These are phyloP conservation scores for Trypanosoma conorhini DNA, from an alignment of 208 protist species.

Conservation along the genomic window DNA sequence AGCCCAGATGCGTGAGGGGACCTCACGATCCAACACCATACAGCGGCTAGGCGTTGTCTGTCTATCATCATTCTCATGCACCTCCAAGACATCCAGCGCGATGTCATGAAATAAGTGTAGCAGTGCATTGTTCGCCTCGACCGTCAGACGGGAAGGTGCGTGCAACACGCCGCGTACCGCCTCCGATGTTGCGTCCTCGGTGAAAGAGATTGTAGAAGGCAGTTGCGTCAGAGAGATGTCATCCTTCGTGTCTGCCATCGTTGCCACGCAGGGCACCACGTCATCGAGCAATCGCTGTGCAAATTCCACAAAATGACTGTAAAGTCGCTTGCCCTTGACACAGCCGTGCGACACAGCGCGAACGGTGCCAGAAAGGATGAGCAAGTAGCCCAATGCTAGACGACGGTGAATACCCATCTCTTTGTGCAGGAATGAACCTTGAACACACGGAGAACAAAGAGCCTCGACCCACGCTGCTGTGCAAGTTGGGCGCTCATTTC, in stretches of 20 bases:
- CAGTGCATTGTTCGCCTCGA: slow-evolving; percentile 67
- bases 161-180: background rate
- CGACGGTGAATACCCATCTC: slow-evolving; percentile 38
- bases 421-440: slow-evolving; percentile 8
- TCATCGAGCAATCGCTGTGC: slow-evolving; percentile 28
- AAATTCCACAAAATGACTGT: slow-evolving; percentile 45
- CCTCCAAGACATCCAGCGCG: slow-evolving; percentile 43
- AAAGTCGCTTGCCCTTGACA: slow-evolving; percentile 44
- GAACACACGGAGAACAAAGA: slow-evolving; percentile 27
- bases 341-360: slow-evolving; percentile 27
- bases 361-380: slow-evolving; percentile 54
- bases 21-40: slow-evolving; percentile 61
- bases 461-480: slow-evolving; percentile 63
- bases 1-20: slow-evolving; percentile 50
- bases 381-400: slow-evolving; percentile 65
- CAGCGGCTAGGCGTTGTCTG: slow-evolving; percentile 1
- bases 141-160: slow-evolving; percentile 44
- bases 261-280: slow-evolving; percentile 46
- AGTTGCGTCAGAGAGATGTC: background rate
- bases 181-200: background rate
- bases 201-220: background rate
- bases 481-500: slow-evolving; percentile 82
- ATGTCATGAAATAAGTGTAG: slow-evolving; percentile 64
- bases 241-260: slow-evolving; percentile 40
- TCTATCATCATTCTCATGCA: slow-evolving; percentile 30